Evolutionary conservation across 768 basidiomycete species (phyloP).

Genomic region (Boletellus ananas): DNA sequence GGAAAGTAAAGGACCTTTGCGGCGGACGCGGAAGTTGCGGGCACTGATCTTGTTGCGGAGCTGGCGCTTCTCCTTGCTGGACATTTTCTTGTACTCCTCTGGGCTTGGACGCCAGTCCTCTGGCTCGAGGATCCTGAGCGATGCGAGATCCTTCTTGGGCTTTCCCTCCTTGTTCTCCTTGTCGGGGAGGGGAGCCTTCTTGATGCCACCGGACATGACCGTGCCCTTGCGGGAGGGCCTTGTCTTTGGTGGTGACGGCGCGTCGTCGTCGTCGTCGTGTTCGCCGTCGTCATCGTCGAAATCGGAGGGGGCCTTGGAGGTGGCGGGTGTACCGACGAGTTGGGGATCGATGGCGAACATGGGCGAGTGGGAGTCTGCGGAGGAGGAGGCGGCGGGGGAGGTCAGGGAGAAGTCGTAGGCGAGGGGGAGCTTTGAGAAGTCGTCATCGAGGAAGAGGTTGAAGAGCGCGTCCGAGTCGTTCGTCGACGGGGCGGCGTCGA

Average conservation of each 20-base stretch:
- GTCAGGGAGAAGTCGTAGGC: slow-evolving; percentile 28
- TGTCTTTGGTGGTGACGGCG: slow-evolving; percentile 33
- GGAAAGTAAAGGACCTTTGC: slow-evolving; percentile 64
- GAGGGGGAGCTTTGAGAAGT: slow-evolving; percentile 31
- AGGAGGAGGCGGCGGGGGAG: slow-evolving; percentile 17
- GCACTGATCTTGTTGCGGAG: slow-evolving; percentile 96
- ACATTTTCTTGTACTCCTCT: slow-evolving; percentile 94
- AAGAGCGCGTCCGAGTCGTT: slow-evolving; percentile 35
- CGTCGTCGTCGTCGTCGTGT: slow-evolving; percentile 28
- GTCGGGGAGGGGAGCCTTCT: slow-evolving; percentile 48
- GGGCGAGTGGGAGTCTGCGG: slow-evolving; percentile 23
- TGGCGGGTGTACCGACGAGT: slow-evolving; percentile 64
- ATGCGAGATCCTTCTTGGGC: slow-evolving; percentile 26
- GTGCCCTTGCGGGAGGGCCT: slow-evolving; percentile 60
- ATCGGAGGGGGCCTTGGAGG: slow-evolving; percentile 40
- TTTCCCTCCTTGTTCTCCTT: slow-evolving; percentile 30
- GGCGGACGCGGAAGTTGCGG: slow-evolving; percentile 87
- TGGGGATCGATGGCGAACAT: slow-evolving; percentile 67
- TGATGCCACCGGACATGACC: slow-evolving; percentile 69
- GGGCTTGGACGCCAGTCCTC: slow-evolving; percentile 85
- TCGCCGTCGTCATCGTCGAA: slow-evolving; percentile 38
- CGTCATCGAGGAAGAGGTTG: slow-evolving; percentile 45
- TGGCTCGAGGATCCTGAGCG: slow-evolving; percentile 32
- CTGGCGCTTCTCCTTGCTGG: slow-evolving; percentile 93
- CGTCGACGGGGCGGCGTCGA: slow-evolving; percentile 46